A percentile compares a stretch with the other conserved stretches of the same genome.
Conservation (phyloP, 306 rosid genomes). For the Gastrolobium villosum region DNA sequence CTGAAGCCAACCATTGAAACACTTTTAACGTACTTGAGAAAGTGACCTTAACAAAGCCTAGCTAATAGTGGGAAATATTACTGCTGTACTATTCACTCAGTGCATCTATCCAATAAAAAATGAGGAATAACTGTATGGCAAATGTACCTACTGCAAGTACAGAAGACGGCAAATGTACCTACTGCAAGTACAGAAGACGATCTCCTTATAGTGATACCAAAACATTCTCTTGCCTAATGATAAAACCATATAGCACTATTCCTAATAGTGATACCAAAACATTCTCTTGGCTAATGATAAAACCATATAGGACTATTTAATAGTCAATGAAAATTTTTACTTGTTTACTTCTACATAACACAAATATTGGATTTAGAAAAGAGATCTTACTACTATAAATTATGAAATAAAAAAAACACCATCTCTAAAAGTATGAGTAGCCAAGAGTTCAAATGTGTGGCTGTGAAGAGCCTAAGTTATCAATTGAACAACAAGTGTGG, state of each 20-base stretch:
- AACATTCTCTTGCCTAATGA: too few species aligned
- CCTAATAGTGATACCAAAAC: neutral
- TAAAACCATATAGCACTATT: too few species aligned
- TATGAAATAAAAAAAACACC: too few species aligned
- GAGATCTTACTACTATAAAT: too few species aligned
- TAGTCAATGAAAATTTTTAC: neutral
- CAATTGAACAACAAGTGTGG: conserved; percentile 17
- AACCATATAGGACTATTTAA: conserved; percentile 5
- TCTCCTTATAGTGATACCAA: too few species aligned
- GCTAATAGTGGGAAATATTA: too few species aligned
- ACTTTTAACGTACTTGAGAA: neutral
- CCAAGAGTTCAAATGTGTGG: conserved; percentile 39
- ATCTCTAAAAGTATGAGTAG: conserved; percentile 16
- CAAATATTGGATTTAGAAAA: neutral
- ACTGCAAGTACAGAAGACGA: too few species aligned
- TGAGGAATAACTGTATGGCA: too few species aligned
- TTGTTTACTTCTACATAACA: neutral
- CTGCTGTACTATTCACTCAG: too few species aligned
- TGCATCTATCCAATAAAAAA: too few species aligned
- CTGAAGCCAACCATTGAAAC: neutral
- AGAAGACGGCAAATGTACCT: too few species aligned
- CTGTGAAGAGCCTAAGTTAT: conserved; percentile 33
- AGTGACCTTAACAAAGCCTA: neutral
- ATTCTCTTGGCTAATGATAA: neutral
- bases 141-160: too few species aligned